phyloP scores from a whole-genome alignment of 75 land plant species.

The Cryptomeria japonica region DNA sequence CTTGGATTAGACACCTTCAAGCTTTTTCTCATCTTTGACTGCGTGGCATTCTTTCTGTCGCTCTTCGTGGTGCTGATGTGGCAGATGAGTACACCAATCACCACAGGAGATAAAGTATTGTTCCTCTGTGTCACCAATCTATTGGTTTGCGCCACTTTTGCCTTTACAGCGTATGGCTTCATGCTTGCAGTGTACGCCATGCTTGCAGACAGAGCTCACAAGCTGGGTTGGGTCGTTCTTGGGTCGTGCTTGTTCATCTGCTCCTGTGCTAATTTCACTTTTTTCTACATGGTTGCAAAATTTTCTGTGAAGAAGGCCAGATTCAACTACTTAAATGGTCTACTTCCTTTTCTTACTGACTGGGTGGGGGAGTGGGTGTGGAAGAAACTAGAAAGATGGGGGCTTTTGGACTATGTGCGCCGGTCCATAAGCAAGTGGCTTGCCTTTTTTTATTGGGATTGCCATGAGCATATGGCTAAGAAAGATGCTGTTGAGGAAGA shows the following conservation, averaged over 20 bases:
- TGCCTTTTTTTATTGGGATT: too few relatives aligned
- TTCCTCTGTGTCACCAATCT: not conserved
- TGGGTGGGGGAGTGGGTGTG: not conserved
- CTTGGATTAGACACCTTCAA: not conserved
- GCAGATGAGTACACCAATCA: not conserved
- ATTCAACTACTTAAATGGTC: not conserved
- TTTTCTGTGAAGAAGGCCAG: not conserved
- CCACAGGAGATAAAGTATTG: not conserved
- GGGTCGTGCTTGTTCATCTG: not conserved
- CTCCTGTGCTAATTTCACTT: not conserved
- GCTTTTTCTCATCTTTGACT: not conserved
- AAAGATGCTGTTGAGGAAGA: too few relatives aligned
- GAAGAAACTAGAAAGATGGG: too few relatives aligned
- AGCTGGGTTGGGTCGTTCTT: not conserved
- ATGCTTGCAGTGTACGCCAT: not conserved
- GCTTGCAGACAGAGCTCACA: not conserved
- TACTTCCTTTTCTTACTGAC: not conserved
- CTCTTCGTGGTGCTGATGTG: not conserved
- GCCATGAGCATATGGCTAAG: too few relatives aligned
- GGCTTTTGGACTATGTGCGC: too few relatives aligned
- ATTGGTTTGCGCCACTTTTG: not conserved
- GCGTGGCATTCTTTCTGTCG: not conserved
- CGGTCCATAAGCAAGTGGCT: too few relatives aligned
- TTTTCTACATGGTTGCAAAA: not conserved
- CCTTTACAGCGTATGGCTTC: not conserved